Evolutionary conservation across 202 grass and related monocot species (phyloP).

Genomic region (Carex sylvatica): DNA sequence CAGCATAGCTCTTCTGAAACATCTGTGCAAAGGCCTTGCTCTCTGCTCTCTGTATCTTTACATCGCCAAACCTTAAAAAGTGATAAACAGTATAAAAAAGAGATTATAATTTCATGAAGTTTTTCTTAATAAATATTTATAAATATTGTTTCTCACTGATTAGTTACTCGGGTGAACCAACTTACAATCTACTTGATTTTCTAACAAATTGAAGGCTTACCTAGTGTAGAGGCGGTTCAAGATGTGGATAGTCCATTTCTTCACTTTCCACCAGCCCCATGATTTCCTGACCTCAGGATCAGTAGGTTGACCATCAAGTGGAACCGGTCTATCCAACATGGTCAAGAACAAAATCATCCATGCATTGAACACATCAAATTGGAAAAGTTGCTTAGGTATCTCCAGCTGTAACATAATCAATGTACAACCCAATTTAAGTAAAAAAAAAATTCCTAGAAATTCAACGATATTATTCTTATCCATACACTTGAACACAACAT

Average conservation of each 20-base stretch:
- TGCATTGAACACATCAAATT: constrained; percentile 65
- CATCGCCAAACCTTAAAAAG: constrained; percentile 70
- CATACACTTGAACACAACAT: not conserved
- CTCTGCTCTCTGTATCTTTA: constrained; percentile 92
- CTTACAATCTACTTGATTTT: not conserved
- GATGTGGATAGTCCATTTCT: constrained; percentile 96
- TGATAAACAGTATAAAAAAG: constrained; percentile 8
- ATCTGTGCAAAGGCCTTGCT: constrained; percentile 89
- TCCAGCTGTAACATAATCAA: constrained; percentile 56
- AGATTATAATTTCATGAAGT: not conserved
- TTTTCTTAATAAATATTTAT: not conserved
- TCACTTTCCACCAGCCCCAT: constrained; percentile 99
- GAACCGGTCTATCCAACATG: constrained; percentile 85
- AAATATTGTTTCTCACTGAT: not conserved
- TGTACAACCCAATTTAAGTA: constrained; percentile 4
- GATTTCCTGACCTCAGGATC: constrained; percentile 82
- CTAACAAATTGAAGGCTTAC: constrained; percentile 38
- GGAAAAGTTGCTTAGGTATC: constrained; percentile 78
- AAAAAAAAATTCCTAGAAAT: not conserved
- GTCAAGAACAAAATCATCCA: constrained; percentile 90
- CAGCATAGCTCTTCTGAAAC: constrained; percentile 90
- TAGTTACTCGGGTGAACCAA: not conserved
- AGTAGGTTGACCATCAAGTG: constrained; percentile 73
- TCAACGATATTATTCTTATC: not conserved
- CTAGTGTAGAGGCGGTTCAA: constrained; percentile 90